Evolutionary conservation across 2,329 filamentous ascomycete genomes (phyloP).

Genomic region (Xylaria sp.): DNA sequence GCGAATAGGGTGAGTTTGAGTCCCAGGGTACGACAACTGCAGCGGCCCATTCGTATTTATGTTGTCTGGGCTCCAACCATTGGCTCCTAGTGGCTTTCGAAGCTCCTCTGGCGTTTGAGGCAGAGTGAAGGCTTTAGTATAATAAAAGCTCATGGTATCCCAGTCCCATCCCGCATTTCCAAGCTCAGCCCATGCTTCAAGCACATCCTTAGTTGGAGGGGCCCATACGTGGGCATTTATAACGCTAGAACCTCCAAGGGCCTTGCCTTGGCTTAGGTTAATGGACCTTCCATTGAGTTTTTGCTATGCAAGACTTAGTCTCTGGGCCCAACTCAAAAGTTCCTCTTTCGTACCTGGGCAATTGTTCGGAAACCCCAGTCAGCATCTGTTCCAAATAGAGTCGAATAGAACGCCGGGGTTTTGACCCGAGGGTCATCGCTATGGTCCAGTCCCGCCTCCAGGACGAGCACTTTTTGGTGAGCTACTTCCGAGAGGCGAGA

Average conservation of each 20-base stretch:
- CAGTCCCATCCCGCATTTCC: constrained; percentile 41
- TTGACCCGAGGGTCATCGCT: constrained; percentile 34
- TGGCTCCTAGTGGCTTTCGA: constrained; percentile 29
- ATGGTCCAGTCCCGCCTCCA: constrained; percentile 33
- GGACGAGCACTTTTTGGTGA: constrained; percentile 27
- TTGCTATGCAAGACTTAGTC: constrained; percentile 16
- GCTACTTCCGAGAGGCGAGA: constrained; percentile 25
- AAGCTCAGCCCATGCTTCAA: constrained; percentile 39
- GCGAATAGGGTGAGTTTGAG: constrained; percentile 34
- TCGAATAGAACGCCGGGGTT: constrained; percentile 28
- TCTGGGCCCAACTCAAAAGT: background rate
- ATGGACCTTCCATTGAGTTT: constrained; percentile 34
- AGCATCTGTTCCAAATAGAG: constrained; percentile 24
- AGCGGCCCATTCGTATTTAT: constrained; percentile 29
- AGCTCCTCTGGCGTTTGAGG: constrained; percentile 24
- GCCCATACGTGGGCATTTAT: constrained; percentile 41
- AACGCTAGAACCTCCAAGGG: constrained; percentile 41
- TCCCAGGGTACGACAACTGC: constrained; percentile 32
- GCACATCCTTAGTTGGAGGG: constrained; percentile 30
- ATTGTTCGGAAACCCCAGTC: constrained; percentile 34
- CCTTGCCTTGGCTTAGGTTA: constrained; percentile 38
- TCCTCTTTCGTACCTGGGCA: constrained; percentile 22
- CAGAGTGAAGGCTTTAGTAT: constrained; percentile 35
- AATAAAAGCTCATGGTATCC: constrained; percentile 34
- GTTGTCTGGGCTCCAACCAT: constrained; percentile 11